Conservation (phyloP, 495 filamentous ascomycete species). For the Thozetella sp. region DNA sequence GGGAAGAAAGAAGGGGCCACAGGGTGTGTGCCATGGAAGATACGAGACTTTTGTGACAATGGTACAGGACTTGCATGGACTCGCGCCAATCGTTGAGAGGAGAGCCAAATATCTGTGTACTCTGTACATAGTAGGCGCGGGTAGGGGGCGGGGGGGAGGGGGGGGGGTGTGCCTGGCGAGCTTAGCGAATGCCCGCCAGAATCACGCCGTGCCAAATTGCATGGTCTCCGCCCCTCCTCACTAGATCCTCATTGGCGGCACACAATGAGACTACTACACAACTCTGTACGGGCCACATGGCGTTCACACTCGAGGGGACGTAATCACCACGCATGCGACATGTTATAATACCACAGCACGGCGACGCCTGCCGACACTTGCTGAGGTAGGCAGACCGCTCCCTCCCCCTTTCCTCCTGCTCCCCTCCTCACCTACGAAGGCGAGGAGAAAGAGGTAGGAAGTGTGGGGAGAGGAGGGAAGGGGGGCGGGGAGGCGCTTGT, state of each 20-base stretch:
- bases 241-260: conserved; percentile 31
- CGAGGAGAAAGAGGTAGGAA: too few species aligned
- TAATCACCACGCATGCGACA: conserved; percentile 23
- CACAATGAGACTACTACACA: conserved; percentile 20
- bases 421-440: too few species aligned
- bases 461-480: too few species aligned
- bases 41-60: conserved; percentile 1
- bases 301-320: conserved; percentile 16
- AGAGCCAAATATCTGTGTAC: background rate
- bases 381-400: too few species aligned
- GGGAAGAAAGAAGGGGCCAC: too few species aligned
- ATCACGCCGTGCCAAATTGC: conserved; percentile 42
- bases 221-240: conserved; percentile 38
- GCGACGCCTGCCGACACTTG: too few species aligned
- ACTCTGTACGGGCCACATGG: conserved; percentile 1
- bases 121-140: background rate
- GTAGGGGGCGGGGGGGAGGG: too few species aligned
- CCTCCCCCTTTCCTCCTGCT: too few species aligned
- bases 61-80: background rate
- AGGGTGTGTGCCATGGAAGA: too few species aligned
- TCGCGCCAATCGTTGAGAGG: background rate
- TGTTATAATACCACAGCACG: background rate
- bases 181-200: background rate
- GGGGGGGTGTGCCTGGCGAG: background rate
- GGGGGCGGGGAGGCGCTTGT: too few species aligned